Evolutionary conservation across 345 rosid species (phyloP).

Genomic region (Citrus hindsii): DNA sequence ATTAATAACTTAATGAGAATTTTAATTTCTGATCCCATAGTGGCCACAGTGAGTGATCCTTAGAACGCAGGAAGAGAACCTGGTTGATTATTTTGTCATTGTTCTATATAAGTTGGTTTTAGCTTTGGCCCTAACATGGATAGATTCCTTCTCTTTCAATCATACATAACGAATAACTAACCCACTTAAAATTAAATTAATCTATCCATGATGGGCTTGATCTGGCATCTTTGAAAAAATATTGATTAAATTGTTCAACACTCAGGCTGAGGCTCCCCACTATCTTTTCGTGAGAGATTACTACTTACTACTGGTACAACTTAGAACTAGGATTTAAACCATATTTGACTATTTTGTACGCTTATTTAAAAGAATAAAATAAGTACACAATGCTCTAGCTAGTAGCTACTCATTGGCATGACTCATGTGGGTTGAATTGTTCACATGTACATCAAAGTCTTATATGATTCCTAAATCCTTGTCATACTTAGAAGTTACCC

Average conservation of each 20-base stretch:
- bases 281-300: neutral
- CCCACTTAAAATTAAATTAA: conserved; percentile 7
- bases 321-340: too few species aligned
- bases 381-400: too few species aligned
- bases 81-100: conserved; percentile 7
- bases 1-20: neutral
- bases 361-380: too few species aligned
- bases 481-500: conserved; percentile 54
- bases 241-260: neutral
- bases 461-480: conserved; percentile 31
- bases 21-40: neutral
- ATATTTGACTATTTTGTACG: too few species aligned
- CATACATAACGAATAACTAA: conserved; percentile 28
- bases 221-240: conserved; percentile 14
- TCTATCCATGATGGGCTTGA: conserved; percentile 20
- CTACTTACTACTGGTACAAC: too few species aligned
- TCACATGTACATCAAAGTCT: conserved; percentile 19
- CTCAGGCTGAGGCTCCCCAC: neutral
- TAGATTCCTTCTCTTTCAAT: conserved; percentile 63
- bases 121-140: conserved; percentile 44
- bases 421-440: neutral
- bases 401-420: too few species aligned
- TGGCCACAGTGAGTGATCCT: neutral
- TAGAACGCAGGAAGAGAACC: neutral
- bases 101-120: neutral